Base-by-base conservation (phyloP, 139 green algal genomes). In the Mesostigma viride region DNA sequence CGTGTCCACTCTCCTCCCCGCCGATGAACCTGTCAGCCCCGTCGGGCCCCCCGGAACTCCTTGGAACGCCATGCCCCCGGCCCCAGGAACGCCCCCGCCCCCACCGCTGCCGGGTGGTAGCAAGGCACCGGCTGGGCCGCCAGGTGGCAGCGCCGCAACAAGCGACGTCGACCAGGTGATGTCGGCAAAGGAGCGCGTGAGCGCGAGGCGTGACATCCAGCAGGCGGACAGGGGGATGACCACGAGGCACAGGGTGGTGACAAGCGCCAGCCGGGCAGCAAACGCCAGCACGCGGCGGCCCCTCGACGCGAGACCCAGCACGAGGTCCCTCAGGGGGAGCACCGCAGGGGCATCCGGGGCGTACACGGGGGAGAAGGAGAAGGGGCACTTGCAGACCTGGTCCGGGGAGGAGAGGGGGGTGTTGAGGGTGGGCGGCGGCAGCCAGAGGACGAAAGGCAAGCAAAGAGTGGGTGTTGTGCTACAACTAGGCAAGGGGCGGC, bases 281-380 rank as follows among this genome's bases (percentile, higher is more conserved):
- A 80, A 45, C 0, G 24, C 28, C 8, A 80, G 4, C 20, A 48
- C 79, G 0, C 22, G 24, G 5, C 26, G 35, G 0, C 32, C 56
- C 20, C 48, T 73, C 14, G 59, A 44, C 1, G 65, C 20, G 0
- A 83, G 34, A 14, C 82, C 82, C 34, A 62, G 31, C 5, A 81
- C 8, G 11, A 88, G 63, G 57, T 88, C 82, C 3, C 65, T 40
- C 26, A 57, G 66, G 5, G 82, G 72, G 35, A 88, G 68, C 3
- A 3, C 36, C 8, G 51, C 20, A 1, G 82, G 82, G 0, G 82
- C 74, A 46, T 87, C 69, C 22, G 72, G 46, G 8, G 75, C 70
- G 46, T 88, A 88, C 3, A 88, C 46, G 0, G 83, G 80, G 3
- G 79, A 83, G 68, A 88, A 88, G 31, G 31, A 58, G 48, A 89